These are phyloP conservation scores for Oemleria cerasiformis DNA, from an alignment of 306 rosid genomes.

Conservation along the genomic window DNA sequence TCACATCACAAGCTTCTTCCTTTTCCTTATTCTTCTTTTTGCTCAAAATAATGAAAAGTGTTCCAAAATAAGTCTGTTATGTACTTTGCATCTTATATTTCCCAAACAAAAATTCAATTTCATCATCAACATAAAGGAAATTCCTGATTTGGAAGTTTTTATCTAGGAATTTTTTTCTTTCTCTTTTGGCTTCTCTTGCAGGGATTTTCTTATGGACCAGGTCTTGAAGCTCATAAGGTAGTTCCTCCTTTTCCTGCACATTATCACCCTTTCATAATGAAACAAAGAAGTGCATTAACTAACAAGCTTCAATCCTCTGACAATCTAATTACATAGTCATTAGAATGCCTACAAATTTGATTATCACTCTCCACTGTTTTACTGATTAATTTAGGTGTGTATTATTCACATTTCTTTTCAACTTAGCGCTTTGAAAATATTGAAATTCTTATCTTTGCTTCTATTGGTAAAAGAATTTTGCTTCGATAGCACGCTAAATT, in stretches of 20 bases:
- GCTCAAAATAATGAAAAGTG: neutral
- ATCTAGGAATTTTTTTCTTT: neutral
- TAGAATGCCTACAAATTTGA: neutral
- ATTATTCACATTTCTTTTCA: neutral
- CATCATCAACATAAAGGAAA: neutral
- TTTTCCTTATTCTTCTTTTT: too few species aligned
- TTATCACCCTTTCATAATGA: neutral
- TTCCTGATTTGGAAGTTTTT: neutral
- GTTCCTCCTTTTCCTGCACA: neutral
- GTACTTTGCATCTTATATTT: neutral
- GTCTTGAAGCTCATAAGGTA: constrained; percentile 46
- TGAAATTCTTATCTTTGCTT: neutral
- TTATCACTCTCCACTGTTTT: neutral
- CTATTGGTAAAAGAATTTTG: neutral
- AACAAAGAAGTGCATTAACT: neutral
- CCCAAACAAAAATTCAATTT: neutral
- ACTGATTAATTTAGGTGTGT: neutral
- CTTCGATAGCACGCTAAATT: neutral
- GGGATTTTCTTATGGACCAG: constrained; percentile 48
- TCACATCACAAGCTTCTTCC: neutral
- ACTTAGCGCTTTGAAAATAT: neutral
- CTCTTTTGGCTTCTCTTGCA: constrained; percentile 9
- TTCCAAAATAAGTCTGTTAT: neutral
- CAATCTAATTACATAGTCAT: neutral
- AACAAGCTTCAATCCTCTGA: neutral